A percentile compares a stretch with the other conserved stretches of the same genome.
phyloP scores from a whole-genome alignment of 108 stramenopile genomes.

The Fragilaria crotonensis region DNA sequence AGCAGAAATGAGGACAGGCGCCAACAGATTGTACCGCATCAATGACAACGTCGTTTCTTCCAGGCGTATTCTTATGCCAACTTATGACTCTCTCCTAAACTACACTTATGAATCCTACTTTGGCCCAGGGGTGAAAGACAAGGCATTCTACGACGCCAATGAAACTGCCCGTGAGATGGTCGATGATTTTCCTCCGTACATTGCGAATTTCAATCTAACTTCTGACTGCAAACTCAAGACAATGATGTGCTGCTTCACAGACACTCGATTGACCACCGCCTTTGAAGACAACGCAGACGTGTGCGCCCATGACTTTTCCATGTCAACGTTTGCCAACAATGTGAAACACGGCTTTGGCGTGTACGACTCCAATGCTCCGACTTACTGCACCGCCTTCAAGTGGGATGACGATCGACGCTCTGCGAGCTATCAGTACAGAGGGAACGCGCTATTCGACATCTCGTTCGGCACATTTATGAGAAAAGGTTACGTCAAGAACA shows the following conservation, averaged over 20 bases:
- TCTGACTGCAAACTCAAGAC: slow-evolving; percentile 3
- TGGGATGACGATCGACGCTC: slow-evolving; percentile 16
- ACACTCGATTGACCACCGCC: not conserved
- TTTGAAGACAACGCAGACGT: slow-evolving; percentile 1
- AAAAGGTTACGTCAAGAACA: slow-evolving; percentile 23
- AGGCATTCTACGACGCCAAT: not conserved
- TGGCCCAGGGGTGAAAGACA: not conserved
- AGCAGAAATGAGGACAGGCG: not conserved
- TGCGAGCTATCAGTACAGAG: not conserved
- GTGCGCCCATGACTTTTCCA: not conserved
- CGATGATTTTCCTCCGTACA: not conserved
- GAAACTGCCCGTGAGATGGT: not conserved
- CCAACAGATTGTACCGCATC: not conserved
- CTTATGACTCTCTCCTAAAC: not conserved
- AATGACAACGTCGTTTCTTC: not conserved
- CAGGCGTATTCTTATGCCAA: not conserved
- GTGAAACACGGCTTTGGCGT: not conserved
- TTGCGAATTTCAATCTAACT: slow-evolving; percentile 2
- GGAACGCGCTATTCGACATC: slow-evolving; percentile 38
- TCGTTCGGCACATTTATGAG: slow-evolving; percentile 45
- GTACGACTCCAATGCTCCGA: not conserved
- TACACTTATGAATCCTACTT: not conserved
- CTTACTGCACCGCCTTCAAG: slow-evolving; percentile 40
- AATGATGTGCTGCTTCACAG: slow-evolving; percentile 4
- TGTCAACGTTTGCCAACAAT: not conserved